Base-by-base conservation (phyloP, 257 asterid genomes). In the Ballota nigra region DNA sequence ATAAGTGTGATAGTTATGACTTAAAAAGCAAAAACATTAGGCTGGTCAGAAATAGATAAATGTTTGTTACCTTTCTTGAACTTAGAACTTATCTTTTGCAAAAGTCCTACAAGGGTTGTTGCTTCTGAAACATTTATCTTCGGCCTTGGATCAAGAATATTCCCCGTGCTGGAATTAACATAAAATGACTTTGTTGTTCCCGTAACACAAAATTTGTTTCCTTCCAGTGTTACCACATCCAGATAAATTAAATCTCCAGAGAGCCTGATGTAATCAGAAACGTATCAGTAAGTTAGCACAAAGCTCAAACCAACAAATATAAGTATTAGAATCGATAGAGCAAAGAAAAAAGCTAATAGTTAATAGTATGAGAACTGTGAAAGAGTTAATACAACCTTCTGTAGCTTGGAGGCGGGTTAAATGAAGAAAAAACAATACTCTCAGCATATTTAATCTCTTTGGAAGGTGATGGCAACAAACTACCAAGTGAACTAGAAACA, bases 331-430 rank as follows among this genome's bases (percentile, higher is more conserved):
- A 62, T 72, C 58, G n/a, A 70, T 67, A 56, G 66, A 20, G 75
- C 64, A 66, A 33, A 10, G 20, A 24, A 16, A 74, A 36, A 70
- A 4, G 36, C 26, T 10, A 59, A 8, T 13, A 23, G 63, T 38
- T 15, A 26, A 70, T 49, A 28, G 57, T 51, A 66, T 66, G 69
- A 60, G 61, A 62, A 69, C 52, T 36, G 40, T 34, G 59, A 31
- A 11, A 20, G 63, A 66, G 40, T 62, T 53, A 49, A 23, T 29
- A 69, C 82, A 73, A 95, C 99, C 99, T 95, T 88, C 99, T 83
- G 83, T 86, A 80, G 89, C 93, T 83, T 59, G 99, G 99, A 70
- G 99, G 98, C 75, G 94, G 98, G 79, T 95, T 95, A 72, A 95
- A 89, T 60, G 98, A 87, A 71, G 99, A 95, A 85, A 87, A 92